These are phyloP conservation scores for Blastobotrys terrestris DNA, from an alignment of 805 yeast species.

Conservation along the genomic window DNA sequence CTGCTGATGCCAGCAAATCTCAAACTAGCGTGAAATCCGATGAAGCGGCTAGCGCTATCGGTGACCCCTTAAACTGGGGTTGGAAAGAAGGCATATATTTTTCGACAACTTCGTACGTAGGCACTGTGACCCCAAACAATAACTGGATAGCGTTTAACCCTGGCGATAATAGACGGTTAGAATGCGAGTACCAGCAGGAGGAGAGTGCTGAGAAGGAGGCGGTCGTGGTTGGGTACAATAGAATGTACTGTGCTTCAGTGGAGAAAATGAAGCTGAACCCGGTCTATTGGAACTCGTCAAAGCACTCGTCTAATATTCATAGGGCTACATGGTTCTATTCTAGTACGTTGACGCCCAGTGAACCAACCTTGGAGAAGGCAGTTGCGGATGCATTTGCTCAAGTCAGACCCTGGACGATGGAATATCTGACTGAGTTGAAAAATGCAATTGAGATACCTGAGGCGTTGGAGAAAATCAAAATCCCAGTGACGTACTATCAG, in stretches of 20 bases:
- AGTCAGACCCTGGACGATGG: conserved; percentile 24
- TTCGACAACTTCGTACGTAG: conserved; percentile 23
- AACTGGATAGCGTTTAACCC: conserved; percentile 37
- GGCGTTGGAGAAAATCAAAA: conserved; percentile 21
- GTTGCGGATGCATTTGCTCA: conserved; percentile 18
- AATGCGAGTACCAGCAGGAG: conserved; percentile 7
- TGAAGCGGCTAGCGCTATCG: conserved; percentile 8
- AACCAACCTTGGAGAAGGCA: conserved; percentile 27
- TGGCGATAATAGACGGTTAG: conserved; percentile 28
- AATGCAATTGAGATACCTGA: conserved; percentile 24
- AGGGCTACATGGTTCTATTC: conserved; percentile 35
- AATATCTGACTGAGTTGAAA: conserved; percentile 23
- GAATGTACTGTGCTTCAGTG: conserved; percentile 25
- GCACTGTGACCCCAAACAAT: conserved; percentile 23
- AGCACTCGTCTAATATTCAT: conserved; percentile 28
- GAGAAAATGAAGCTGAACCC: conserved; percentile 26
- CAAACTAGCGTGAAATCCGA: not conserved
- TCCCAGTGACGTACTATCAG: conserved; percentile 19
- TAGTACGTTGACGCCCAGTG: conserved; percentile 30
- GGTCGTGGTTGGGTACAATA: conserved; percentile 29
- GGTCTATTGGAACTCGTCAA: conserved; percentile 34
- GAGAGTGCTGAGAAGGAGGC: not conserved
- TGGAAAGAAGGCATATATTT: conserved; percentile 10
- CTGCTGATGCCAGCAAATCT: not conserved
- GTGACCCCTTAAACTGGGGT: not conserved